These are phyloP conservation scores for Wickerhamiella australiensis DNA, from an alignment of 805 yeast genomes.

Conservation along the genomic window DNA sequence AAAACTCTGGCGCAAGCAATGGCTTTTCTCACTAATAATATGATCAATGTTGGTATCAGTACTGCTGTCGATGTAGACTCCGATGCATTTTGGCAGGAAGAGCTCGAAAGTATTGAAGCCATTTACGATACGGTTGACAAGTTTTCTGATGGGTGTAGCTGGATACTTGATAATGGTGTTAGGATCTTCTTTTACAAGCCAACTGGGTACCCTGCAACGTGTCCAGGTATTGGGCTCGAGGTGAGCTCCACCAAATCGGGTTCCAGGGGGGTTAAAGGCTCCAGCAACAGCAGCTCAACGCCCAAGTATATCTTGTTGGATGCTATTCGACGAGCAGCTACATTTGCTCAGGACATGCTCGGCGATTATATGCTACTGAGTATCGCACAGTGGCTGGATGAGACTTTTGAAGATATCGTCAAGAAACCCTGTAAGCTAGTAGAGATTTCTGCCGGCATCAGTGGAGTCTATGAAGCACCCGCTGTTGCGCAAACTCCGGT, in stretches of 20 bases:
- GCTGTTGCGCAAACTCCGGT: constrained; percentile 4
- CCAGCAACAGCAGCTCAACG: constrained; percentile 14
- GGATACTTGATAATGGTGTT: constrained; percentile 13
- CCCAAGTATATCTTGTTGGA: constrained; percentile 30
- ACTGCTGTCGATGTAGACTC: constrained; percentile 2
- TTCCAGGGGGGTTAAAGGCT: too few species aligned
- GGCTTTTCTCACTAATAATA: constrained; percentile 27
- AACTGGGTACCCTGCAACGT: constrained; percentile 44
- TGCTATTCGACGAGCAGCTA: constrained; percentile 25
- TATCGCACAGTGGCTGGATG: constrained; percentile 69
- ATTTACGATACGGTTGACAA: constrained; percentile 38
- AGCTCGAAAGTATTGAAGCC: constrained; percentile 51
- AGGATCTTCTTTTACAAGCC: constrained; percentile 34
- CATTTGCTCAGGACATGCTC: constrained; percentile 30
- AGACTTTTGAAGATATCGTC: constrained; percentile 43
- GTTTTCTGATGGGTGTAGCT: constrained; percentile 10
- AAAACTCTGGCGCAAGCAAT: constrained; percentile 31
- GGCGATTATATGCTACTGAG: constrained; percentile 64
- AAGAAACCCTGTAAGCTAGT: constrained; percentile 65
- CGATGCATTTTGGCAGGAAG: constrained; percentile 55
- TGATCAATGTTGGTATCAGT: constrained; percentile 17
- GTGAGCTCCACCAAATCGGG: too few species aligned
- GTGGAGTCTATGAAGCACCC: constrained; percentile 21
- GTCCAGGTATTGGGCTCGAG: constrained; percentile 59
- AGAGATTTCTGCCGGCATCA: constrained; percentile 26